A percentile compares a stretch with the other conserved stretches of the same genome.
These are phyloP conservation scores for Albifimbria verrucaria DNA, from an alignment of 2,329 filamentous ascomycete species.

Conservation along the genomic window DNA sequence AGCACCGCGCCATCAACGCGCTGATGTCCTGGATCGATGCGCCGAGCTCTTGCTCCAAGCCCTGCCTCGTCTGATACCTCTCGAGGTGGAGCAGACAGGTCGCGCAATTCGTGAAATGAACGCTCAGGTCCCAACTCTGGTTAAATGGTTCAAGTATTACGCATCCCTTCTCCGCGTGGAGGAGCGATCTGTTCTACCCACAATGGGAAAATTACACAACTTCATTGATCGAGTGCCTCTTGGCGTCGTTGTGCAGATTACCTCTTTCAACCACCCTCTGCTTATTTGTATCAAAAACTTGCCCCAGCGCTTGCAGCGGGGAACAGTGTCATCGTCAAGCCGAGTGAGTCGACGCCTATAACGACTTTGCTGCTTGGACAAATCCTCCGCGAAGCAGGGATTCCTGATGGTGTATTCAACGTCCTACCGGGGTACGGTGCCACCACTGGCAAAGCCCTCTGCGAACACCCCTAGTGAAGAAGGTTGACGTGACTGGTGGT, in stretches of 20 bases:
- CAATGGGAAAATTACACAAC: constrained; percentile 57
- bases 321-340: constrained; percentile 59
- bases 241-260: constrained; percentile 55
- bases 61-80: constrained; percentile 53
- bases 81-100: constrained; percentile 67
- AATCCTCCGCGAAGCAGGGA: constrained; percentile 63
- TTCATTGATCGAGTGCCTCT: constrained; percentile 52
- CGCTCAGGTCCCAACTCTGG: constrained; percentile 63
- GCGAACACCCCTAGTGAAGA: constrained; percentile 52
- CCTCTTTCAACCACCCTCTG: constrained; percentile 57
- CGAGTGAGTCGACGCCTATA: constrained; percentile 60
- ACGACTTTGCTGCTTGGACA: constrained; percentile 57
- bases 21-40: constrained; percentile 59
- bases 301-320: constrained; percentile 58
- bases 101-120: constrained; percentile 67
- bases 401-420: constrained; percentile 68
- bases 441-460: constrained; percentile 50
- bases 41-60: constrained; percentile 50
- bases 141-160: constrained; percentile 71
- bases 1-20: constrained; percentile 53
- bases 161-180: constrained; percentile 64
- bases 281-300: constrained; percentile 56
- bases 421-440: constrained; percentile 54
- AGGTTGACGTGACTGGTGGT: constrained; percentile 75
- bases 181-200: constrained; percentile 64